Evolutionary conservation across 768 basidiomycete genomes (phyloP).

Genomic region (Rhodotorula babjevae): DNA sequence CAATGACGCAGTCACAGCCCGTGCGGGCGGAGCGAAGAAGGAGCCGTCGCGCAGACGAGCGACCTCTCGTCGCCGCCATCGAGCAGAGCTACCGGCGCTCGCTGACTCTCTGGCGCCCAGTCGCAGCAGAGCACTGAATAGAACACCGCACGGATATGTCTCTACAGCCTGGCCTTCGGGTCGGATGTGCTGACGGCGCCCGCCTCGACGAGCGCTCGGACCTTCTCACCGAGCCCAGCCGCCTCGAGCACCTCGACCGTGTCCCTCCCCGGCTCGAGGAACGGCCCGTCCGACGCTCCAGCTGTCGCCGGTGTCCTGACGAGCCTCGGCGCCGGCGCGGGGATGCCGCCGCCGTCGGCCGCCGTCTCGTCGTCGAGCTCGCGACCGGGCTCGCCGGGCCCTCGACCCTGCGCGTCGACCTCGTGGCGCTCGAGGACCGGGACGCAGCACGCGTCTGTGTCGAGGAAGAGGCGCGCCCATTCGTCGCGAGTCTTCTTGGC

Average conservation of each 20-base stretch:
- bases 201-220: not conserved
- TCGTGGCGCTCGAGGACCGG: constrained; percentile 38
- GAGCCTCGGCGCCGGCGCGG: constrained; percentile 10
- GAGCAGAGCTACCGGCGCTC: too few species aligned
- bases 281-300: not conserved
- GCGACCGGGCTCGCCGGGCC: not conserved
- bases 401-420: constrained; percentile 24
- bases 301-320: not conserved
- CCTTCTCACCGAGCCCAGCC: constrained; percentile 9
- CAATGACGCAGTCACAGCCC: too few species aligned
- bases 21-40: too few species aligned
- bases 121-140: too few species aligned
- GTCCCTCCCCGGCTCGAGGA: constrained; percentile 21
- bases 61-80: too few species aligned
- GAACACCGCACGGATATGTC: too few species aligned
- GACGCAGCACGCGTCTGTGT: constrained; percentile 49
- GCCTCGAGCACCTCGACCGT: constrained; percentile 10
- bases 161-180: constrained; percentile 10
- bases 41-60: too few species aligned
- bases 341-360: not conserved
- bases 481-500: constrained; percentile 58
- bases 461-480: constrained; percentile 66
- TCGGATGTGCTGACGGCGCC: not conserved
- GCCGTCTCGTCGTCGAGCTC: not conserved
- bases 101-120: too few species aligned